Percentiles rank a stretch among this genome's conserved stretches.
These are phyloP conservation scores for Xerocomus spinulosus DNA, from an alignment of 768 basidiomycete genomes.

Conservation along the genomic window DNA sequence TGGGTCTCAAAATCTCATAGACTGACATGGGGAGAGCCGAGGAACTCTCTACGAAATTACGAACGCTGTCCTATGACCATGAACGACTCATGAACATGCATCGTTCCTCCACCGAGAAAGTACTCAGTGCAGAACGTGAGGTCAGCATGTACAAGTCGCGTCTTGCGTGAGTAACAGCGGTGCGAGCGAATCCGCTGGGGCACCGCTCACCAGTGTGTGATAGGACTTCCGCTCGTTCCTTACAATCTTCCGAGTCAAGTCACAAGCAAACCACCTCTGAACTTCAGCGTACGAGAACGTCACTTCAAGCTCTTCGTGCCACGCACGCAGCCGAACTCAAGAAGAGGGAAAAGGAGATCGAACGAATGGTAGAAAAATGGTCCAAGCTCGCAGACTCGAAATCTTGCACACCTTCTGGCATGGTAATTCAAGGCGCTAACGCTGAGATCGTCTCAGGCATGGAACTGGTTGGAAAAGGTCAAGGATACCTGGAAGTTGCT, in stretches of 20 bases:
- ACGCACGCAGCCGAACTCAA: slow-evolving; percentile 69
- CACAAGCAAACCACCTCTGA: slow-evolving; percentile 70
- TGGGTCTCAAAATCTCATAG: slow-evolving; percentile 31
- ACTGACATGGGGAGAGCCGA: slow-evolving; percentile 80
- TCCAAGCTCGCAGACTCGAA: slow-evolving; percentile 63
- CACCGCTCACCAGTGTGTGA: slow-evolving; percentile 5
- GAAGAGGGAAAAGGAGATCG: slow-evolving; percentile 77
- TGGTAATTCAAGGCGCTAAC: slow-evolving; percentile 49
- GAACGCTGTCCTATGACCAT: slow-evolving; percentile 77
- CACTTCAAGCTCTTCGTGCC: slow-evolving; percentile 64
- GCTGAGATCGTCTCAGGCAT: slow-evolving; percentile 42
- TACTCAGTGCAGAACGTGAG: slow-evolving; percentile 76
- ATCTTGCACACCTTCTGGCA: slow-evolving; percentile 46
- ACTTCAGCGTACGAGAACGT: slow-evolving; percentile 65
- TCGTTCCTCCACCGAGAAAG: slow-evolving; percentile 50
- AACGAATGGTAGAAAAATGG: slow-evolving; percentile 73
- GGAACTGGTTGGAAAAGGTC: slow-evolving; percentile 45
- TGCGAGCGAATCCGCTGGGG: background rate
- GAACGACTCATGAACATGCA: slow-evolving; percentile 71
- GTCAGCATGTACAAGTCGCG: slow-evolving; percentile 68
- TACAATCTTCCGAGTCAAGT: slow-evolving; percentile 56
- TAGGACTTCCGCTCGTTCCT: slow-evolving; percentile 49
- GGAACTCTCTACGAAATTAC: slow-evolving; percentile 65
- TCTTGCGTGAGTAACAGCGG: slow-evolving; percentile 50
- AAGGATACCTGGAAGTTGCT: slow-evolving; percentile 57